A percentile compares a stretch with the other conserved stretches of the same genome.
Conservation (phyloP, 2,329 filamentous ascomycete species). For the Trichoderma guizhouense region DNA sequence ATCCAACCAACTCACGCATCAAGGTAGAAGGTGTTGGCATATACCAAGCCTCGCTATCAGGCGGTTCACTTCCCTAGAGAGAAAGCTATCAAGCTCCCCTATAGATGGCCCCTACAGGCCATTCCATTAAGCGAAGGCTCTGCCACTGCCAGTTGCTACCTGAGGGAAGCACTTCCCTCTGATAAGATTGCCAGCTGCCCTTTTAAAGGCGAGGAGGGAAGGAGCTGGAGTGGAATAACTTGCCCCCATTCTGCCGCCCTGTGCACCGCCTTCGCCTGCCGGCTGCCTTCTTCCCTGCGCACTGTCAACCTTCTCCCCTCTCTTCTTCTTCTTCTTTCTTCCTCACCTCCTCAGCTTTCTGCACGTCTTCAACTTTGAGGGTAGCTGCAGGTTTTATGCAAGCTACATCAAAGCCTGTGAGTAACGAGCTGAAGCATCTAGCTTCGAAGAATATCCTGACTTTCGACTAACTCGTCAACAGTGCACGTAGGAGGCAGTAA, state of each 20-base stretch:
- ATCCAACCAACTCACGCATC: not conserved
- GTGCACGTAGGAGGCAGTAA: not conserved
- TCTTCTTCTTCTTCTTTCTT: not conserved
- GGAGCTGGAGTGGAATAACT: constrained; percentile 6
- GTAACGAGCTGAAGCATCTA: not conserved
- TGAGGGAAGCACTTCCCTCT: not conserved
- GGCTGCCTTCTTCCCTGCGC: not conserved
- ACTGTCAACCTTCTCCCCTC: not conserved
- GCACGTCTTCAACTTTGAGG: not conserved
- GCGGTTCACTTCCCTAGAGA: not conserved
- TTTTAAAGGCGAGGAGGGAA: not conserved
- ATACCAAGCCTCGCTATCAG: not conserved
- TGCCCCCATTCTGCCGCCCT: constrained; percentile 11
- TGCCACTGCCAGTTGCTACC: not conserved
- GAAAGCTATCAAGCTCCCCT: not conserved
- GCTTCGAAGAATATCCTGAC: too few species aligned
- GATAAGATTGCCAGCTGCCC: not conserved
- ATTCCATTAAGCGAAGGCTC: not conserved
- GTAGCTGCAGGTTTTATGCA: not conserved
- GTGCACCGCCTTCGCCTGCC: not conserved
- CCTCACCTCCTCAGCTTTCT: not conserved
- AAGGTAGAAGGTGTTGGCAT: not conserved
- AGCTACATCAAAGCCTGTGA: constrained; percentile 1
- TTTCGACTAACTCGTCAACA: not conserved
- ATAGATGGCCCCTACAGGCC: not conserved